Percentiles rank a stretch among this genome's conserved stretches.
Evolutionary conservation across 805 yeast genomes (phyloP).

Genomic region (Kazachstania psychrophila): DNA sequence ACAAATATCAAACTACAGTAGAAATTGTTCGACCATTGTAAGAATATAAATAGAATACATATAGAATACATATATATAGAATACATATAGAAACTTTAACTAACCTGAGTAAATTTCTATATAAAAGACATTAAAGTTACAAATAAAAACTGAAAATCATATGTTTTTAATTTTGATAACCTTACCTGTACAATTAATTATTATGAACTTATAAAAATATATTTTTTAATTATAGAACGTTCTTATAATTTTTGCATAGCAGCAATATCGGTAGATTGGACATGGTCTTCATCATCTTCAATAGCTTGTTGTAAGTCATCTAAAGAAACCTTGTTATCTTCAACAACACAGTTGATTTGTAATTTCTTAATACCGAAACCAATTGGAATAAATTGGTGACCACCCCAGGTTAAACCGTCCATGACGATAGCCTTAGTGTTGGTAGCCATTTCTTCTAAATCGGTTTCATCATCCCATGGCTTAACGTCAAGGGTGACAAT

Average conservation of each 20-base stretch:
- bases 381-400: conserved; percentile 87
- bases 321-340: conserved; percentile 90
- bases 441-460: conserved; percentile 78
- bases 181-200: no score
- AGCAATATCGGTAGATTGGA: conserved; percentile 97
- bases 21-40: no score
- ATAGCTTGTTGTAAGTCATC: conserved; percentile 73
- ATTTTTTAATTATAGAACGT: no score
- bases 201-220: no score
- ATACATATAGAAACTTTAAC: no score
- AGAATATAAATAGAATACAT: no score
- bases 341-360: conserved; percentile 96
- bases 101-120: no score
- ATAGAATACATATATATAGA: no score
- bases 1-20: no score
- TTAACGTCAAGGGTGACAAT: conserved; percentile 93
- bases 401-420: conserved; percentile 99
- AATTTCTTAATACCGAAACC: conserved; percentile 99
- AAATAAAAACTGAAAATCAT: no score
- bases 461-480: conserved; percentile 99
- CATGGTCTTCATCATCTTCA: conserved; percentile 95
- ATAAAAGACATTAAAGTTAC: no score
- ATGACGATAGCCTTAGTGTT: conserved; percentile 74
- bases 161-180: no score
- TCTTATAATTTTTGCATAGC: conserved; percentile 95